A percentile compares a stretch with the other conserved stretches of the same genome.
These are phyloP conservation scores for Hypomyces rosellus DNA, from an alignment of 2,329 filamentous ascomycete genomes.

Conservation along the genomic window DNA sequence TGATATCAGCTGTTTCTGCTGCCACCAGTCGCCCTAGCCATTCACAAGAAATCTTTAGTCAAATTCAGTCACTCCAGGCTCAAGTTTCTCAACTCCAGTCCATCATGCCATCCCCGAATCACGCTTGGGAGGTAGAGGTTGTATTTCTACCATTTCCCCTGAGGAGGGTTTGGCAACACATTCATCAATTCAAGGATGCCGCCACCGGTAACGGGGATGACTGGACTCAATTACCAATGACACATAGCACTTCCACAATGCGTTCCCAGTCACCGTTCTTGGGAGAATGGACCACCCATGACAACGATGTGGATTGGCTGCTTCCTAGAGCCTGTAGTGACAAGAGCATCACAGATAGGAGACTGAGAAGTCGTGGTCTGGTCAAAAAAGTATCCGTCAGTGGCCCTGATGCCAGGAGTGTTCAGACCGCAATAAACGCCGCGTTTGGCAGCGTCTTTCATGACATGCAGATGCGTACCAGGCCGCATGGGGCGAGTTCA, in stretches of 20 bases:
- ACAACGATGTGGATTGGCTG: constrained; percentile 53
- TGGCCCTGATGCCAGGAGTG: constrained; percentile 59
- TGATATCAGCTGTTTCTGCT: constrained; percentile 41
- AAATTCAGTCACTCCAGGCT: constrained; percentile 44
- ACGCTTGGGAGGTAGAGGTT: constrained; percentile 70
- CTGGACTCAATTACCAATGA: constrained; percentile 50
- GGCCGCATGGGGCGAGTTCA: constrained; percentile 20
- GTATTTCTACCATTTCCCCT: constrained; percentile 66
- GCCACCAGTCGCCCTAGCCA: constrained; percentile 32
- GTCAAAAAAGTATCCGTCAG: constrained; percentile 57
- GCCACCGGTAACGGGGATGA: constrained; percentile 35
- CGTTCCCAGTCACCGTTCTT: constrained; percentile 44
- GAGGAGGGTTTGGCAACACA: constrained; percentile 48
- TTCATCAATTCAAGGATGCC: constrained; percentile 41
- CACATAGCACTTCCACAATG: constrained; percentile 36
- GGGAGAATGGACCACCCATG: constrained; percentile 40
- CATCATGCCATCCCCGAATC: constrained; percentile 51
- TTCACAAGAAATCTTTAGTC: constrained; percentile 41
- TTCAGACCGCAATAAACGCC: constrained; percentile 55
- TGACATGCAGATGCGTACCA: constrained; percentile 33
- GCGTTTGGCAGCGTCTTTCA: constrained; percentile 55
- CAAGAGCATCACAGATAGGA: constrained; percentile 57
- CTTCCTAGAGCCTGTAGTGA: constrained; percentile 62
- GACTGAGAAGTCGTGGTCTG: constrained; percentile 69
- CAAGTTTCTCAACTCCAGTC: constrained; percentile 53